Evolutionary conservation across 2,329 filamentous ascomycete genomes (phyloP).

Genomic region (Exserohilum rostratum): DNA sequence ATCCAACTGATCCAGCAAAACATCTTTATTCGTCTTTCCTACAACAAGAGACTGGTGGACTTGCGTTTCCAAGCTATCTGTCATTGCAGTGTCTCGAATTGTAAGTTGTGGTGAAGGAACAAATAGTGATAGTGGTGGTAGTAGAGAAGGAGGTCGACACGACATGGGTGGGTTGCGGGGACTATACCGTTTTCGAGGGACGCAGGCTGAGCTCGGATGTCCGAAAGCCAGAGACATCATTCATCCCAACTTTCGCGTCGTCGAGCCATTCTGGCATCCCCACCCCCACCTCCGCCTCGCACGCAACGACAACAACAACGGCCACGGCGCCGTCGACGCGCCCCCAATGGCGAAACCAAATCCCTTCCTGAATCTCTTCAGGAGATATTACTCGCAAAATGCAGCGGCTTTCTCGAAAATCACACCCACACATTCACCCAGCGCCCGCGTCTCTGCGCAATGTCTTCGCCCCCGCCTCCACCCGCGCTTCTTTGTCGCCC

Average conservation of each 20-base stretch:
- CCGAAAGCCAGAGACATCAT: constrained; percentile 19
- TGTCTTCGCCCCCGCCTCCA: constrained; percentile 40
- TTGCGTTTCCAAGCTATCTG: constrained; percentile 9
- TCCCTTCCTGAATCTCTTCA: constrained; percentile 42
- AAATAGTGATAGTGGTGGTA: not conserved
- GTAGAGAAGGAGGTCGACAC: not conserved
- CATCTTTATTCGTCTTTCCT: constrained; percentile 24
- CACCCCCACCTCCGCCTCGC: constrained; percentile 6
- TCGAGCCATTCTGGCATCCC: not conserved
- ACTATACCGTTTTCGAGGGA: constrained; percentile 20
- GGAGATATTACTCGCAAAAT: constrained; percentile 32
- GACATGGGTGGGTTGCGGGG: constrained; percentile 15
- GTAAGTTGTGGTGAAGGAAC: not conserved
- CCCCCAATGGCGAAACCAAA: constrained; percentile 43
- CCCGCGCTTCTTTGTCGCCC: constrained; percentile 24
- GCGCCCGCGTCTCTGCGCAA: constrained; percentile 32
- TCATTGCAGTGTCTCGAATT: constrained; percentile 12
- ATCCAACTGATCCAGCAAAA: constrained; percentile 61
- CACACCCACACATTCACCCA: constrained; percentile 14
- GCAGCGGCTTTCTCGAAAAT: constrained; percentile 8
- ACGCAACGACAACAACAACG: constrained; percentile 4
- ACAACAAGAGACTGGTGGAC: not conserved
- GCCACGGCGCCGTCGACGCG: not conserved
- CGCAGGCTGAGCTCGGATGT: constrained; percentile 9
- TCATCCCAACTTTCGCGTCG: constrained; percentile 8